A percentile compares a stretch with the other conserved stretches of the same genome.
phyloP scores from a whole-genome alignment of 2,329 filamentous ascomycete genomes.

The Alternaria rosae region DNA sequence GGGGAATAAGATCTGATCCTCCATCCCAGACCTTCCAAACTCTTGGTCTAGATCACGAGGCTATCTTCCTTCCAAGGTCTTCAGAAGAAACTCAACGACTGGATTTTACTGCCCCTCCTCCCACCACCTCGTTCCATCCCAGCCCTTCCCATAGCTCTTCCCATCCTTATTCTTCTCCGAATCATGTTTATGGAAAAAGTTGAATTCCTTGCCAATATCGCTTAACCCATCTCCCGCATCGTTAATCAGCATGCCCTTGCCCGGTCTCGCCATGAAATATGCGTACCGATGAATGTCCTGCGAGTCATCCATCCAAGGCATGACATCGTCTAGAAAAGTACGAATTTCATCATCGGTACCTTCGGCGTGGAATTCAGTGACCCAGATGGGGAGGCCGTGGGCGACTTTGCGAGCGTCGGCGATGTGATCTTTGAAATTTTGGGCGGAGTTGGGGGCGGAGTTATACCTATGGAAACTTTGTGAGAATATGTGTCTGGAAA shows the following conservation, averaged over 20 bases:
- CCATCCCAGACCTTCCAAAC: accelerated
- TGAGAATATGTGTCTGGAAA: too few species aligned
- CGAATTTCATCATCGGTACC: constrained; percentile 29
- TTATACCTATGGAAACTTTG: constrained; percentile 24
- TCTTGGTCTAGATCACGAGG: background rate
- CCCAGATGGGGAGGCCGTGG: constrained; percentile 56
- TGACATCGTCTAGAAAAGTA: constrained; percentile 33
- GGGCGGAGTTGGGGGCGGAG: constrained; percentile 18
- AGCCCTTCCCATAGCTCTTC: background rate
- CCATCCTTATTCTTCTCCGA: background rate
- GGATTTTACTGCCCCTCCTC: background rate
- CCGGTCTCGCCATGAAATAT: constrained; percentile 30
- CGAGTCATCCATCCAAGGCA: constrained; percentile 44
- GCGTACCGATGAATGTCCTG: constrained; percentile 43
- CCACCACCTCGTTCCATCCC: background rate
- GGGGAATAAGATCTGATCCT: accelerated
- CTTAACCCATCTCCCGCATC: constrained; percentile 21
- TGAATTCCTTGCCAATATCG: constrained; percentile 24
- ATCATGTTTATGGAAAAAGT: background rate
- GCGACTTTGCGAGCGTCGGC: constrained; percentile 51
- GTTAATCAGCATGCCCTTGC: constrained; percentile 25
- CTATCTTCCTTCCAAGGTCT: background rate
- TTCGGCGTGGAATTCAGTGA: constrained; percentile 42
- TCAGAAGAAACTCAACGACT: too few species aligned
- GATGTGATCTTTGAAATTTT: constrained; percentile 49